A percentile compares a stretch with the other conserved stretches of the same genome.
Evolutionary conservation across 1,284 basidiomycete genomes (phyloP).

Genomic region (Fomitopsis palustris): DNA sequence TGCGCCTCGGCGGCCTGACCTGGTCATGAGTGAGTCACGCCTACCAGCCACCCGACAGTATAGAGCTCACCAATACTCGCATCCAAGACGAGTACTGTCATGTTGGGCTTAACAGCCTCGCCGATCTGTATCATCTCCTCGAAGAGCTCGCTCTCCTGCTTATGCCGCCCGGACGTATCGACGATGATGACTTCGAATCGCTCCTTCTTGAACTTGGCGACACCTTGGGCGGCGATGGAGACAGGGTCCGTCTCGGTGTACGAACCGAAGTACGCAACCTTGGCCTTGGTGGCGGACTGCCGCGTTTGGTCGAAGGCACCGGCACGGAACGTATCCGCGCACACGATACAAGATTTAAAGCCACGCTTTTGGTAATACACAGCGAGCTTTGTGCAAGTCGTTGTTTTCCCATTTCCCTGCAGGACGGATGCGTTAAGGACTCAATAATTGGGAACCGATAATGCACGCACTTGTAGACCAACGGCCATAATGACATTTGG

Average conservation of each 20-base stretch:
- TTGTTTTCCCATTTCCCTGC: constrained; percentile 97
- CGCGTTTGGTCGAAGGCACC: constrained; percentile 99
- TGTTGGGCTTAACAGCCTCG: constrained; percentile 88
- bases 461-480: constrained; percentile 74
- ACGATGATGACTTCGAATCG: constrained; percentile 99
- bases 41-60: background rate
- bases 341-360: constrained; percentile 97
- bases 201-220: constrained; percentile 96
- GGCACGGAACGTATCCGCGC: constrained; percentile 99
- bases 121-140: constrained; percentile 98
- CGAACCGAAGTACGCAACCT: constrained; percentile 98
- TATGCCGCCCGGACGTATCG: constrained; percentile 96
- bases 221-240: constrained; percentile 90
- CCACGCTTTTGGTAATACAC: constrained; percentile 98
- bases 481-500: constrained; percentile 97
- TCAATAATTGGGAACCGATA: background rate
- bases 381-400: constrained; percentile 95
- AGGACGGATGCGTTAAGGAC: background rate
- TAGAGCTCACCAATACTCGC: constrained; percentile 71
- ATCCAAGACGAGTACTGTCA: constrained; percentile 89
- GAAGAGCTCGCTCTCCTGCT: constrained; percentile 96
- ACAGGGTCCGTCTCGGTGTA: constrained; percentile 99
- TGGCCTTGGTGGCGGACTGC: constrained; percentile 94
- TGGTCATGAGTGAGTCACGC: constrained; percentile 27
- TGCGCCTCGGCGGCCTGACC: constrained; percentile 98